Conservation (phyloP, 768 basidiomycete genomes). For the Termitomyces heimii region DNA sequence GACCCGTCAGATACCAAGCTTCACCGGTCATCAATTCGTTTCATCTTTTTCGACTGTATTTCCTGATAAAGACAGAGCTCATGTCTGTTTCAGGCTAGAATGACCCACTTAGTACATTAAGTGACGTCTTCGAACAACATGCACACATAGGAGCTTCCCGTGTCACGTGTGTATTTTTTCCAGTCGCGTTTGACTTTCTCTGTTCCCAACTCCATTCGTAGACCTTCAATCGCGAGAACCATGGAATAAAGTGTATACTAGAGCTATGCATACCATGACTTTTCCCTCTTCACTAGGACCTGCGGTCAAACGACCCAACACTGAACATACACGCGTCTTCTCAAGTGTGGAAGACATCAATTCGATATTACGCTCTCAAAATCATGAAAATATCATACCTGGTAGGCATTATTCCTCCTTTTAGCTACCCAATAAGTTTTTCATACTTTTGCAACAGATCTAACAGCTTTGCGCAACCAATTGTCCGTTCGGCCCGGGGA, state of each 20-base stretch:
- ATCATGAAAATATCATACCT: conserved; percentile 23
- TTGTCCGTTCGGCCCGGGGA: conserved; percentile 49
- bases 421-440: conserved; percentile 2
- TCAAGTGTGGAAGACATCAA: conserved; percentile 26
- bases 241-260: not conserved
- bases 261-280: not conserved
- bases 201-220: too few relatives aligned
- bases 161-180: not conserved
- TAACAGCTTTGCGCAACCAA: conserved; percentile 59
- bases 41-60: not conserved
- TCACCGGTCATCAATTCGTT: not conserved
- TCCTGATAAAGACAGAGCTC: not conserved
- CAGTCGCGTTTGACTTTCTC: not conserved
- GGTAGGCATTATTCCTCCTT: conserved; percentile 18
- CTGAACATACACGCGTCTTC: conserved; percentile 9
- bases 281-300: not conserved
- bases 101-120: too few relatives aligned
- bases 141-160: not conserved
- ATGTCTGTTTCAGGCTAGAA: not conserved
- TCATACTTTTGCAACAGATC: conserved; percentile 20
- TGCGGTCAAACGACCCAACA: not conserved
- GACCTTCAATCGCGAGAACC: not conserved
- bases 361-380: conserved; percentile 24
- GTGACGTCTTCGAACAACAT: not conserved
- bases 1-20: not conserved